These are phyloP conservation scores for Lactifluus subvellereus DNA, from an alignment of 768 basidiomycete species.

Conservation along the genomic window DNA sequence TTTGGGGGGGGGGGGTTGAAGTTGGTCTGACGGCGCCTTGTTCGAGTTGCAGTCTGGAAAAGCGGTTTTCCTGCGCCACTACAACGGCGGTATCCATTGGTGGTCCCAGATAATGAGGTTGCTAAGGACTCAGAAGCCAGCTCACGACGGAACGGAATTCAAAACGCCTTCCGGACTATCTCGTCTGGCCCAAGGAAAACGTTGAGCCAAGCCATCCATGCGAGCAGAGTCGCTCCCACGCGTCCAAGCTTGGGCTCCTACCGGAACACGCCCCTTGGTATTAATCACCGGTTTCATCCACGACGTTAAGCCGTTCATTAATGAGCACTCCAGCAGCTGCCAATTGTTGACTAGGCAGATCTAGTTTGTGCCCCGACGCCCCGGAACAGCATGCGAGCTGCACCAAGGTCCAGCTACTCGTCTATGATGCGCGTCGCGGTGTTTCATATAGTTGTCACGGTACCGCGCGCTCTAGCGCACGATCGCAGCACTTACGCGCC, in stretches of 20 bases:
- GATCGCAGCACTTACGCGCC: slow-evolving; percentile 42
- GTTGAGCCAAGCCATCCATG: slow-evolving; percentile 19
- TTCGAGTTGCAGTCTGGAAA: slow-evolving; percentile 39
- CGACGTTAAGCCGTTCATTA: slow-evolving; percentile 77
- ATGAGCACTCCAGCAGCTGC: slow-evolving; percentile 87
- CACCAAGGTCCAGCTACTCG: neutral
- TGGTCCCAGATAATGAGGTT: slow-evolving; percentile 64
- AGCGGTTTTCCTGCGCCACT: too few species aligned
- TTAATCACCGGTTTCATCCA: slow-evolving; percentile 67
- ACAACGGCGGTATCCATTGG: slow-evolving; percentile 20
- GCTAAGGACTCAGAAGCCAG: slow-evolving; percentile 61
- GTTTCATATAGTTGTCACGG: slow-evolving; percentile 37
- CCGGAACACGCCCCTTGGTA: slow-evolving; percentile 62
- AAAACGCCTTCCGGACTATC: slow-evolving; percentile 55
- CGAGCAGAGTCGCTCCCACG: neutral
- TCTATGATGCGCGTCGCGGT: neutral
- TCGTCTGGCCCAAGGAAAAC: slow-evolving; percentile 72
- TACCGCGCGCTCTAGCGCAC: slow-evolving; percentile 78
- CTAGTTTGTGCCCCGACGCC: neutral
- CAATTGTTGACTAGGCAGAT: slow-evolving; percentile 77
- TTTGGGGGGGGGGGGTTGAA: slow-evolving; percentile 43
- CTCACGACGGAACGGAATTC: slow-evolving; percentile 75
- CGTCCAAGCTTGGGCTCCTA: neutral
- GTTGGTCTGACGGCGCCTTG: slow-evolving; percentile 51
- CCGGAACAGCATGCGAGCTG: neutral